These are phyloP conservation scores for Colletotrichum destructivum DNA, from an alignment of 2,329 filamentous ascomycete species.

Conservation along the genomic window DNA sequence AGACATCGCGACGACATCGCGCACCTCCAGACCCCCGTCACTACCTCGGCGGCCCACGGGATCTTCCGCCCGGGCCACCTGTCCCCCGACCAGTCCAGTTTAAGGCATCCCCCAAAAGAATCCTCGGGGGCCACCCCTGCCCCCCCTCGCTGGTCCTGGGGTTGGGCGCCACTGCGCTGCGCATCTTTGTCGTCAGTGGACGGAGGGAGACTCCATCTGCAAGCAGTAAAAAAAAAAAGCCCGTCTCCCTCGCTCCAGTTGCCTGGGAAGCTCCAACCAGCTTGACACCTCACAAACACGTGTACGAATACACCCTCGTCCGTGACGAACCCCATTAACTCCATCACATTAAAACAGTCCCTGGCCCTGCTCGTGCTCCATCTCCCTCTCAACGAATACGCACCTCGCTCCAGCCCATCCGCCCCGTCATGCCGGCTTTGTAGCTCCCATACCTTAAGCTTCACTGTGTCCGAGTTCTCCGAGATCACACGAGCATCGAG, in stretches of 20 bases:
- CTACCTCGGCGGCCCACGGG: slow-evolving; percentile 36
- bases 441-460: slow-evolving; percentile 7
- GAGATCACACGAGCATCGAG: background rate
- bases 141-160: slow-evolving; percentile 24
- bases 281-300: slow-evolving; percentile 22
- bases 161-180: slow-evolving; percentile 17
- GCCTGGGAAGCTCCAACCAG: slow-evolving; percentile 39
- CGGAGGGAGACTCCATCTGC: slow-evolving; percentile 30
- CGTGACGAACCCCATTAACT: slow-evolving; percentile 38
- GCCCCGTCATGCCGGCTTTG: background rate
- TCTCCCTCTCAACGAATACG: slow-evolving; percentile 6
- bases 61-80: slow-evolving; percentile 40
- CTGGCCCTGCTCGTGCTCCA: slow-evolving; percentile 11
- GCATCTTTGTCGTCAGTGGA: slow-evolving; percentile 37
- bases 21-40: slow-evolving; percentile 19
- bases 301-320: slow-evolving; percentile 29
- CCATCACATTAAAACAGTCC: slow-evolving; percentile 4
- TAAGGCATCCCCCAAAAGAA: slow-evolving; percentile 31
- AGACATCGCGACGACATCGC: slow-evolving; percentile 37
- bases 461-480: slow-evolving; percentile 1
- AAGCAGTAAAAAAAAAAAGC: slow-evolving; percentile 25
- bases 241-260: slow-evolving; percentile 25
- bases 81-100: slow-evolving; percentile 17
- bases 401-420: background rate
- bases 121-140: slow-evolving; percentile 36